Evolutionary conservation across 306 rosid genomes (phyloP), one percentile per base, ranked within the genome.

Genomic region (Rosa lucieae): DNA sequence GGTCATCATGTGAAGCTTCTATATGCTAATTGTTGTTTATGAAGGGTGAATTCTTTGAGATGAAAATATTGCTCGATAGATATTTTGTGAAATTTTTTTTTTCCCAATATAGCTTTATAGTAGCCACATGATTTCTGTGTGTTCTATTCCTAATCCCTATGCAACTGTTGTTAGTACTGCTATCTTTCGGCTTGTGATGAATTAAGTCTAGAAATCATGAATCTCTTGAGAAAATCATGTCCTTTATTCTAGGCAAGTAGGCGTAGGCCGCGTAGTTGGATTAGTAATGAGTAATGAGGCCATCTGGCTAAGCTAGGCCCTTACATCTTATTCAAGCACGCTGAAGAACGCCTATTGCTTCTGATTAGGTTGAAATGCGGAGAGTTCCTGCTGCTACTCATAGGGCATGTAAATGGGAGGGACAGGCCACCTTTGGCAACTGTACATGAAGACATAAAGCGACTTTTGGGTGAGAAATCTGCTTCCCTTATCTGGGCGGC

Each of bases 401-500:
- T 92, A 59, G 99, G 98, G 78, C 99, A 92, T 83, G 97, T 95
- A 49, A 91, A 91, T 79, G 92, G 96, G 76, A 85, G 86, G 75
- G 98, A 89, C 73, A 49, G 74, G 77, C 84, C 97, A 51, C 97
- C 99, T 10, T 73, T 95, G 83, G 95, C 97, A 68, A 85, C 89
- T 72, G 83, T 95, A 87, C 94, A 92, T 20, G 98, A 93, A 71
- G 97, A 95, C 78, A 83, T 90, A 59, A 89, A 96, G 86, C 89
- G 88, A 76, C 93, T 92, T 72, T 86, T 92, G 10, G 99, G 99
- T 26, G 99, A 92, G 89, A 95, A 87, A 84, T 91, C 96, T 51
- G 98, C 97, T 77, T 95, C 98, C 71, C 87, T 95, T 89, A 95
- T 95, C 81, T 95, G 99, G 99, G 99, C 98, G 67, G 98, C 98